Percentiles rank a stretch among this genome's conserved stretches.
Evolutionary conservation across 371 early-diverging fungal species (phyloP).

Genomic region (Dichotomocladium elegans): DNA sequence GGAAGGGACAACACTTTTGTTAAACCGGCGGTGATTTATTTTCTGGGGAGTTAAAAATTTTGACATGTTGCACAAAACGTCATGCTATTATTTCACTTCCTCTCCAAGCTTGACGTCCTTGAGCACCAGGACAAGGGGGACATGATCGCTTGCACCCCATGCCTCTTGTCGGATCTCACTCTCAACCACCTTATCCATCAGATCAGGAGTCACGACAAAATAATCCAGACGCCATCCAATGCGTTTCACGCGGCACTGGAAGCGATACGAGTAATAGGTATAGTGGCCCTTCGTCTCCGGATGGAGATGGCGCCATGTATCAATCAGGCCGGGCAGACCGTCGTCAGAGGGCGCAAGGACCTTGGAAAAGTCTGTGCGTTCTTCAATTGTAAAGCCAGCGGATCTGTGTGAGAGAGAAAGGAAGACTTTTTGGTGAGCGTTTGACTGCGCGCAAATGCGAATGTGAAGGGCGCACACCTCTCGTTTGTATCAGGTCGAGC

Average conservation of each 20-base stretch:
- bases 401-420: constrained; percentile 36
- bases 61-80: neutral
- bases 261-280: constrained; percentile 81
- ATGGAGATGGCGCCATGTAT: constrained; percentile 75
- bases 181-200: constrained; percentile 59
- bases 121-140: constrained; percentile 10
- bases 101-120: constrained; percentile 8
- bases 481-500: constrained; percentile 77
- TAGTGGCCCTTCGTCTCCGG: constrained; percentile 68
- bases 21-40: too few relatives aligned
- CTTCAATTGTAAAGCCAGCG: constrained; percentile 86
- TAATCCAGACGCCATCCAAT: constrained; percentile 92
- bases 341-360: constrained; percentile 46
- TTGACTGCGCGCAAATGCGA: too few relatives aligned
- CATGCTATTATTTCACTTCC: neutral
- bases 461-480: constrained; percentile 36
- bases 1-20: too few relatives aligned
- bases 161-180: constrained; percentile 72
- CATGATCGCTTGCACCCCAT: constrained; percentile 92
- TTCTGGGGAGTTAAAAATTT: too few relatives aligned
- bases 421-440: neutral
- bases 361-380: constrained; percentile 70
- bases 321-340: constrained; percentile 55
- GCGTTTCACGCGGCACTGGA: constrained; percentile 65
- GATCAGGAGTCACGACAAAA: constrained; percentile 67